Percentiles rank a stretch among this genome's conserved stretches.
Evolutionary conservation across 768 basidiomycete genomes (phyloP).

Genomic region (Boletus barrowsii): DNA sequence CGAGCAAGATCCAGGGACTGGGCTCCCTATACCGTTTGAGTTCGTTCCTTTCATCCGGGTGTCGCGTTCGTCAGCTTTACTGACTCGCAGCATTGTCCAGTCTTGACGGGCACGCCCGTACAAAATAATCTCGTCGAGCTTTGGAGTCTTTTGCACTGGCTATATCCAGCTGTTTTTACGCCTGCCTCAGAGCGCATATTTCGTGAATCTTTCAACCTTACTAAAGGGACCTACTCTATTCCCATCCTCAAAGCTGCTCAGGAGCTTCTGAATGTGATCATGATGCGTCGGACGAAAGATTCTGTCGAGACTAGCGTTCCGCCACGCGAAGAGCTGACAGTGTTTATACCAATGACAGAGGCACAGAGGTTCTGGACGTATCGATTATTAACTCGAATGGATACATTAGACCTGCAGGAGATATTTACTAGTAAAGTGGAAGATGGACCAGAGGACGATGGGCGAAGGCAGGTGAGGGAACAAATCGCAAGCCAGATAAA

Average conservation of each 20-base stretch:
- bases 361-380: conserved; percentile 63
- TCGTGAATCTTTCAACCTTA: conserved; percentile 52
- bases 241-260: conserved; percentile 48
- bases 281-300: conserved; percentile 61
- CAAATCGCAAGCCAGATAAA: conserved; percentile 39
- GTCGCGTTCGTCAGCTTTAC: background rate
- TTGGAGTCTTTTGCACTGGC: conserved; percentile 54
- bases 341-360: conserved; percentile 57
- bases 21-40: conserved; percentile 57
- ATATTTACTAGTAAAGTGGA: conserved; percentile 41
- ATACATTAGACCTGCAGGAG: conserved; percentile 44
- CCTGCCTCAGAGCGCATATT: conserved; percentile 45
- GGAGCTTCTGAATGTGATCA: conserved; percentile 47
- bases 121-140: conserved; percentile 64
- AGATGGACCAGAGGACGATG: conserved; percentile 31
- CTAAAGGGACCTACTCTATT: conserved; percentile 48
- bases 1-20: conserved; percentile 53
- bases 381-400: conserved; percentile 50
- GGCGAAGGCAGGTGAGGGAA: conserved; percentile 39
- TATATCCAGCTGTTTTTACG: conserved; percentile 55
- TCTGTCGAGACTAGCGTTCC: conserved; percentile 49
- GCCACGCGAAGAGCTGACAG: conserved; percentile 53
- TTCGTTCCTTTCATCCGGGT: conserved; percentile 18
- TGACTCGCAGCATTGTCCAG: conserved; percentile 25
- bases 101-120: conserved; percentile 72